Evolutionary conservation across 306 rosid genomes (phyloP).

Genomic region (Cotoneaster glaucophyllus): DNA sequence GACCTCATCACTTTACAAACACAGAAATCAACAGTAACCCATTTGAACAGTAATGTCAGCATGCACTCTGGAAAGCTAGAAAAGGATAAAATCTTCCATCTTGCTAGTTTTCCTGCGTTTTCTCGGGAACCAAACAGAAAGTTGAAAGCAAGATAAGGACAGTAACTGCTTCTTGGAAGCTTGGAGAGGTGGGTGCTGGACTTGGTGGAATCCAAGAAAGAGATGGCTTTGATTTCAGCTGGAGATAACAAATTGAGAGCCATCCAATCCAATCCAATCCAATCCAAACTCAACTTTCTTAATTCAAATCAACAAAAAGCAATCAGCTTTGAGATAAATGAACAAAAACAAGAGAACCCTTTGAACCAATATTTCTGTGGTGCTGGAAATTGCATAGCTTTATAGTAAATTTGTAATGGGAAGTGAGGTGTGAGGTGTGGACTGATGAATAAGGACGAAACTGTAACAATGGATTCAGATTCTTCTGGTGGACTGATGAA

Average conservation of each 20-base stretch:
- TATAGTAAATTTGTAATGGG: neutral
- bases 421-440: too few species aligned
- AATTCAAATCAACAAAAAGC: constrained; percentile 4
- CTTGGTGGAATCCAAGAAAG: constrained; percentile 56
- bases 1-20: neutral
- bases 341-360: neutral
- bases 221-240: constrained; percentile 67
- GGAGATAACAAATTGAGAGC: constrained; percentile 67
- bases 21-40: neutral
- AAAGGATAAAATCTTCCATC: neutral
- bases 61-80: neutral
- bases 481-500: neutral
- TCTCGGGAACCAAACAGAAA: constrained; percentile 8
- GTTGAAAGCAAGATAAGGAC: neutral
- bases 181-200: constrained; percentile 44
- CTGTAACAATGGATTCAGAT: neutral
- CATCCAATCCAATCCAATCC: constrained; percentile 53
- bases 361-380: constrained; percentile 4
- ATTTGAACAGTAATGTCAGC: neutral
- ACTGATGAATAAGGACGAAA: neutral
- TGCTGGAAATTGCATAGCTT: neutral
- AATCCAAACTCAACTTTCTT: constrained; percentile 6
- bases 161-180: constrained; percentile 50
- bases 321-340: neutral
- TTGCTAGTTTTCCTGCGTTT: neutral